These are phyloP conservation scores for Paraphoma chrysanthemicola DNA, from an alignment of 2,329 filamentous ascomycete genomes.

Conservation along the genomic window DNA sequence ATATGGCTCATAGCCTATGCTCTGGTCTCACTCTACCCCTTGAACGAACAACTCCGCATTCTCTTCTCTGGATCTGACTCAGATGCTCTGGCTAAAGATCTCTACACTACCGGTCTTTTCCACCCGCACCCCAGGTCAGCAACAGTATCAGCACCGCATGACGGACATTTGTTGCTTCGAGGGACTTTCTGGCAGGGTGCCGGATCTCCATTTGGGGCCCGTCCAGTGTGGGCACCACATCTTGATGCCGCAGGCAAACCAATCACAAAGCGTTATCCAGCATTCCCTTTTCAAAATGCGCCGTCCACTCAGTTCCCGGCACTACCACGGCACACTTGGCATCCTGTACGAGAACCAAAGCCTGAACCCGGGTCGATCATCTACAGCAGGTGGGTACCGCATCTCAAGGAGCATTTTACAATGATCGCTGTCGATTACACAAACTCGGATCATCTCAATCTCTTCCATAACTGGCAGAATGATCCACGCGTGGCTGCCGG, in stretches of 20 bases:
- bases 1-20: slow-evolving; percentile 58
- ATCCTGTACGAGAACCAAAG: slow-evolving; percentile 75
- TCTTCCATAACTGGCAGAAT: slow-evolving; percentile 85
- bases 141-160: slow-evolving; percentile 41
- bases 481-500: slow-evolving; percentile 80
- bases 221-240: slow-evolving; percentile 49
- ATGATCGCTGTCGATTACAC: slow-evolving; percentile 76
- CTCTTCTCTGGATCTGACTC: slow-evolving; percentile 48
- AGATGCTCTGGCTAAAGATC: slow-evolving; percentile 48
- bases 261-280: slow-evolving; percentile 51
- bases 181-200: slow-evolving; percentile 57
- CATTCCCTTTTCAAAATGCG: slow-evolving; percentile 52
- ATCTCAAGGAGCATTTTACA: slow-evolving; percentile 77
- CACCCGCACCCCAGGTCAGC: slow-evolving; percentile 50
- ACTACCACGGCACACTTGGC: slow-evolving; percentile 65
- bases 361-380: slow-evolving; percentile 72
- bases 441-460: slow-evolving; percentile 67
- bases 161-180: slow-evolving; percentile 58
- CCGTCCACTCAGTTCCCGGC: slow-evolving; percentile 57
- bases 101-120: slow-evolving; percentile 53
- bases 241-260: slow-evolving; percentile 43
- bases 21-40: slow-evolving; percentile 53
- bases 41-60: slow-evolving; percentile 55
- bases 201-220: slow-evolving; percentile 50
- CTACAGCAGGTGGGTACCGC: slow-evolving; percentile 81